Conservation (phyloP, 768 basidiomycete genomes). For the Strobilomyces confusus region DNA sequence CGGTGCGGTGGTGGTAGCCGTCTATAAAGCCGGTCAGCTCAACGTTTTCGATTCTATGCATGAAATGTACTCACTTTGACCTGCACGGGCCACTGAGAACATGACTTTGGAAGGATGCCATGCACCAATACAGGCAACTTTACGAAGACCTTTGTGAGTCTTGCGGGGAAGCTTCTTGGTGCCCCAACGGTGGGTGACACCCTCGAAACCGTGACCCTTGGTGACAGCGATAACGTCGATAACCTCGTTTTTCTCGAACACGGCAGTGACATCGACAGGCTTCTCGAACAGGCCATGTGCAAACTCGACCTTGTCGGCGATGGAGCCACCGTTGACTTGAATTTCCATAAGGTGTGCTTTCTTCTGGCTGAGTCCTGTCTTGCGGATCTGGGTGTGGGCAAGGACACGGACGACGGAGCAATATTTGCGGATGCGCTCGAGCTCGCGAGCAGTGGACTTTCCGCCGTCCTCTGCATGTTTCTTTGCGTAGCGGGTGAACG, state of each 20-base stretch:
- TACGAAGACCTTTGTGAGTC: constrained; percentile 99
- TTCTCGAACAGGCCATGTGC: constrained; percentile 96
- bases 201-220: constrained; percentile 99
- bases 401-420: constrained; percentile 99
- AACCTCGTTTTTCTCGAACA: constrained; percentile 97
- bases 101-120: constrained; percentile 99
- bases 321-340: constrained; percentile 94
- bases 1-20: constrained; percentile 95
- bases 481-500: constrained; percentile 99
- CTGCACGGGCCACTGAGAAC: constrained; percentile 99
- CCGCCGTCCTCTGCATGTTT: constrained; percentile 95
- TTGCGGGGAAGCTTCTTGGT: constrained; percentile 98
- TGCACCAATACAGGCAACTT: constrained; percentile 98
- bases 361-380: constrained; percentile 97
- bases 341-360: constrained; percentile 99
- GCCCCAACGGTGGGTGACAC: constrained; percentile 99
- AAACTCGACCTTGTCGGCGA: constrained; percentile 97
- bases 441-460: constrained; percentile 89
- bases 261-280: constrained; percentile 74
- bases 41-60: not conserved
- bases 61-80: constrained; percentile 77
- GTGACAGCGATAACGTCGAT: constrained; percentile 98
- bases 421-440: constrained; percentile 99
- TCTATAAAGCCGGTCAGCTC: constrained; percentile 41
- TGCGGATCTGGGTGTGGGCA: constrained; percentile 97